Percentiles rank a stretch among this genome's conserved stretches.
These are phyloP conservation scores for Drechslerella stenobrocha DNA, from an alignment of 2,329 filamentous ascomycete genomes.

Conservation along the genomic window DNA sequence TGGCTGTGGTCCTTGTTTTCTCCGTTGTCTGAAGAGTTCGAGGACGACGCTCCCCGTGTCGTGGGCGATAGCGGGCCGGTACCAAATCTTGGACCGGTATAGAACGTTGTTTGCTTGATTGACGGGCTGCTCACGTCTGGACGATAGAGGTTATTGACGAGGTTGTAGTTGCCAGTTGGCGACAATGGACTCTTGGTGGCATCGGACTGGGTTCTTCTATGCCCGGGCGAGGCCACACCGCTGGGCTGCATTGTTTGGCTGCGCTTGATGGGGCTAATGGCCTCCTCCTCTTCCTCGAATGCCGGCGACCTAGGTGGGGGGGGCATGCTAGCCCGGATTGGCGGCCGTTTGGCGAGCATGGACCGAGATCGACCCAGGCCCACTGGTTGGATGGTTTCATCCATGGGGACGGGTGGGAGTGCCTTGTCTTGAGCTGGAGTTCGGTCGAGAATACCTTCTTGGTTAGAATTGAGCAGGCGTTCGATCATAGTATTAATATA, in stretches of 20 bases:
- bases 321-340: slow-evolving; percentile 43
- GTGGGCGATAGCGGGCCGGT: slow-evolving; percentile 46
- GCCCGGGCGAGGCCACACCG: slow-evolving; percentile 55
- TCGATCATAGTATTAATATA: slow-evolving; percentile 99
- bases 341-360: slow-evolving; percentile 45
- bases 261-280: slow-evolving; percentile 38
- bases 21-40: slow-evolving; percentile 47
- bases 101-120: slow-evolving; percentile 50
- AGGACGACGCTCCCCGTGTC: slow-evolving; percentile 46
- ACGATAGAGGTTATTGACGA: slow-evolving; percentile 50
- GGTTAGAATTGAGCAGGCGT: slow-evolving; percentile 88
- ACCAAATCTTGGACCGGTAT: slow-evolving; percentile 41
- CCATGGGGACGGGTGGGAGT: slow-evolving; percentile 71
- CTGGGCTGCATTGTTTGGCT: slow-evolving; percentile 49
- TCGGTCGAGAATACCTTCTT: slow-evolving; percentile 88
- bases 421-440: slow-evolving; percentile 71
- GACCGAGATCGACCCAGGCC: slow-evolving; percentile 52
- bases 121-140: slow-evolving; percentile 49
- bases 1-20: slow-evolving; percentile 57
- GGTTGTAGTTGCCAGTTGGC: slow-evolving; percentile 26
- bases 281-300: slow-evolving; percentile 21
- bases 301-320: slow-evolving; percentile 22
- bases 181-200: slow-evolving; percentile 41
- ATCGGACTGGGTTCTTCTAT: slow-evolving; percentile 61
- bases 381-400: slow-evolving; percentile 57